Base-by-base conservation (phyloP, 2,329 filamentous ascomycete species). In the Cladosporium sphaerospermum region DNA sequence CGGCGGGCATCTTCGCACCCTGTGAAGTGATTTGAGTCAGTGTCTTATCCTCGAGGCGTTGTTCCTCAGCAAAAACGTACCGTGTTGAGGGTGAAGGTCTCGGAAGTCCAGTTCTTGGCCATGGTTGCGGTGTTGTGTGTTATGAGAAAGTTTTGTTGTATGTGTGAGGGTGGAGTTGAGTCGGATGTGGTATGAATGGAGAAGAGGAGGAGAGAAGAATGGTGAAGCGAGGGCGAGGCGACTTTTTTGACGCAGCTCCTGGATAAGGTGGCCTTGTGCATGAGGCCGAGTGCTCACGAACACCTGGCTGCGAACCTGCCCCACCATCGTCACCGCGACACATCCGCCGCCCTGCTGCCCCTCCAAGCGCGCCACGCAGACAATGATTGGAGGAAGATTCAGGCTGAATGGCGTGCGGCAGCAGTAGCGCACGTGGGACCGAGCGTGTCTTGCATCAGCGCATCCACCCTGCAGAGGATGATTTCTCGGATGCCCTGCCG, bases 11-110 rank as follows among this genome's bases (percentile, higher is more conserved):
- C 43, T 64, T 62, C 11, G 62, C 65, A 33, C 70, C 70, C 80
- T 83, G 67, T 75, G 13, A 64, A 67, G 58, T 42, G 51, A 54
- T 45, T 14, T 13, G 50, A 31, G 23, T 53, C 19, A 46, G 18
- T 34, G 34, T 28, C 2, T 42, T 16, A 1, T 10, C 34, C 8
- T n/a, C 11, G 34, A 16, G 34, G 10, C 9, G 9, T 39, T 14
- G n/a, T 37, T 46, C 18, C 32, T 14, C 32, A 34, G n/a, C 18
- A 28, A 31, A 14, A 13, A 45, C 61, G 41, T 57, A 64, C 63
- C 41, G 84, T 85, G 64, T 82, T 80, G 64, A 82, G 79, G 42
- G 74, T 77, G 66, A 74, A 79, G 14, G 67, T 70, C 64, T 70
- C 62, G 60, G 74, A 70, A 16, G 60, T 62, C 60, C 60, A 62